phyloP scores from a whole-genome alignment of 2,329 filamentous ascomycete genomes.

The Diaporthe eres region DNA sequence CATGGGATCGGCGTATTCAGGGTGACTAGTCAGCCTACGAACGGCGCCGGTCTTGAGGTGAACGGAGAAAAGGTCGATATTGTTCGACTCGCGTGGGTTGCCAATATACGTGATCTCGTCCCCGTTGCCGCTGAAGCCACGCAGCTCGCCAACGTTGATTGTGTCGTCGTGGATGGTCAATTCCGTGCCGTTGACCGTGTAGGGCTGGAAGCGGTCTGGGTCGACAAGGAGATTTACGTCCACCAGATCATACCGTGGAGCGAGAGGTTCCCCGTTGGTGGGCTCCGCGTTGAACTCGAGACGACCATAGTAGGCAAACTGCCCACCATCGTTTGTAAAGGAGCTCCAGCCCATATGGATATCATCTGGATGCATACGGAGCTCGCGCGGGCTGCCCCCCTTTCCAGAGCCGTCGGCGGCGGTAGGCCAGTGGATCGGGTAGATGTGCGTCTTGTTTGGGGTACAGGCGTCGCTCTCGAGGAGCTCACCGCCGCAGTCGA shows the following conservation, averaged over 20 bases:
- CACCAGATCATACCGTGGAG: constrained; percentile 56
- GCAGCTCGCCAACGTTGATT: constrained; percentile 58
- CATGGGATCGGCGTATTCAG: constrained; percentile 60
- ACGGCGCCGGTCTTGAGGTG: constrained; percentile 56
- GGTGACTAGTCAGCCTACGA: constrained; percentile 58
- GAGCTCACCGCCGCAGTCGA: constrained; percentile 54
- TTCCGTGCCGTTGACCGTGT: constrained; percentile 45
- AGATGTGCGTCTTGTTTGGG: constrained; percentile 54
- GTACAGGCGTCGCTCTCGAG: constrained; percentile 55
- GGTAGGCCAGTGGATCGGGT: constrained; percentile 55
- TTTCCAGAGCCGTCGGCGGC: constrained; percentile 48
- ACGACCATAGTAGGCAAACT: constrained; percentile 41
- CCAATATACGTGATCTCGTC: constrained; percentile 59
- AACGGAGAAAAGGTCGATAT: constrained; percentile 60
- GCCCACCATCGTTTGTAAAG: constrained; percentile 46
- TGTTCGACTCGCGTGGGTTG: constrained; percentile 56
- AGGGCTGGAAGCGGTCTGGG: constrained; percentile 44
- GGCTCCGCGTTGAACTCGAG: constrained; percentile 56
- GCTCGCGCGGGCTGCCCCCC: constrained; percentile 51
- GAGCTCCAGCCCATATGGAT: constrained; percentile 59
- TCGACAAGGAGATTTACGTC: constrained; percentile 54
- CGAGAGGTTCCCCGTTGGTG: constrained; percentile 9
- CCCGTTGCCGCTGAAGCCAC: constrained; percentile 59
- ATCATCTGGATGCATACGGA: constrained; percentile 62
- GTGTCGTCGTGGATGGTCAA: constrained; percentile 49